These are phyloP conservation scores for Hyaloscypha finlandica DNA, from an alignment of 495 filamentous ascomycete genomes.

Conservation along the genomic window DNA sequence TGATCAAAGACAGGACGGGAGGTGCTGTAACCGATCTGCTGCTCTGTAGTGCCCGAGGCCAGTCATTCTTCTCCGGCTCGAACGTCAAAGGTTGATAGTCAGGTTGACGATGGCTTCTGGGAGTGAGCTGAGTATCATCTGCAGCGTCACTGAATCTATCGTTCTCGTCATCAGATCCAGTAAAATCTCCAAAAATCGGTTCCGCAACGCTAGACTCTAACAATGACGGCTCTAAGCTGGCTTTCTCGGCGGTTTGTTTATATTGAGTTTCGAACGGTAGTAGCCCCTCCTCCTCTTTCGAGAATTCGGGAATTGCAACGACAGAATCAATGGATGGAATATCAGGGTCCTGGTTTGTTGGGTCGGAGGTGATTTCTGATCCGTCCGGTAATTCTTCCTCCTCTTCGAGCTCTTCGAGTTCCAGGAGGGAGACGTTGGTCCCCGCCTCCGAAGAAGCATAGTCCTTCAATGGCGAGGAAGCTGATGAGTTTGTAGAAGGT, in stretches of 20 bases:
- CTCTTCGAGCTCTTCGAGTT: not conserved
- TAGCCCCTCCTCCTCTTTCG: not conserved
- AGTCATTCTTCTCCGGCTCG: slow-evolving; percentile 17
- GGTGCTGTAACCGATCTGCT: slow-evolving; percentile 28
- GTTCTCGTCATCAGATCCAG: slow-evolving; percentile 17
- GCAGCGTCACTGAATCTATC: slow-evolving; percentile 29
- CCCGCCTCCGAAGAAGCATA: not conserved
- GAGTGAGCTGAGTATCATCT: slow-evolving; percentile 28
- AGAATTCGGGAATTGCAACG: not conserved
- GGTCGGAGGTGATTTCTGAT: not conserved
- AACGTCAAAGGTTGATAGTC: slow-evolving; percentile 6
- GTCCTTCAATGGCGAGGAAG: slow-evolving; percentile 1
- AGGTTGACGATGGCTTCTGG: slow-evolving; percentile 18
- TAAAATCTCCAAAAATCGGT: slow-evolving; percentile 5
- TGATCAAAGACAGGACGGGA: slow-evolving; percentile 37
- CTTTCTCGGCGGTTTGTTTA: not conserved
- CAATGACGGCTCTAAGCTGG: slow-evolving; percentile 14
- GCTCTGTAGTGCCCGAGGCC: slow-evolving; percentile 20
- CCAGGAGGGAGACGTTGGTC: not conserved
- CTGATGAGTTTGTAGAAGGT: not conserved
- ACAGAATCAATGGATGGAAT: not conserved
- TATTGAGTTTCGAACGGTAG: not conserved
- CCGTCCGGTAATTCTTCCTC: not conserved
- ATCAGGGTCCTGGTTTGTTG: not conserved
- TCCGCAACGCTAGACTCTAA: slow-evolving; percentile 2